Evolutionary conservation across 345 rosid genomes (phyloP).

Genomic region (Moricandia arvensis): DNA sequence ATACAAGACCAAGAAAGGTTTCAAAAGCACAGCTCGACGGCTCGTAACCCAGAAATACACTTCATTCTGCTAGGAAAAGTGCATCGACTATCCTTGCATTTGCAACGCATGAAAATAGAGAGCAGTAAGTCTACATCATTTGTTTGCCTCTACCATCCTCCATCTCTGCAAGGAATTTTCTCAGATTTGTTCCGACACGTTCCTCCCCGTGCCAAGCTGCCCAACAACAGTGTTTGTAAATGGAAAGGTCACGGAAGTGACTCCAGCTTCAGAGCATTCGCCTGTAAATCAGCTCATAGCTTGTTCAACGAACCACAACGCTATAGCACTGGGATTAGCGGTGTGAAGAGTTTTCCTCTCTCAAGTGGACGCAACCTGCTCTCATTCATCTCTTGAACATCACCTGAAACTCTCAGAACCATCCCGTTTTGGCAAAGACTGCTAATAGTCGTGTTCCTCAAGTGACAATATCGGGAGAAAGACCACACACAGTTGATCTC

Average conservation of each 20-base stretch:
- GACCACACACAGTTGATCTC: conserved; percentile 64
- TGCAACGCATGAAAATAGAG: conserved; percentile 90
- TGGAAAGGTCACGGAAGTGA: conserved; percentile 83
- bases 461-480: conserved; percentile 79
- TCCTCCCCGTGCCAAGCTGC: conserved; percentile 94
- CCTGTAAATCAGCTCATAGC: conserved; percentile 78
- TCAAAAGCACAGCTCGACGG: conserved; percentile 73
- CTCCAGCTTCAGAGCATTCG: conserved; percentile 88
- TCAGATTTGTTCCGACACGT: conserved; percentile 94
- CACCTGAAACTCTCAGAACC: conserved; percentile 85
- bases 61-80: conserved; percentile 69
- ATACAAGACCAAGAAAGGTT: conserved; percentile 88
- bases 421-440: conserved; percentile 85
- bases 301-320: conserved; percentile 83
- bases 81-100: conserved; percentile 81
- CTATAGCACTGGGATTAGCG: conserved; percentile 85
- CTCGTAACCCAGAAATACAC: conserved; percentile 72
- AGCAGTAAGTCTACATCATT: conserved; percentile 81
- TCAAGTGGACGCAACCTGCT: conserved; percentile 88
- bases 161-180: conserved; percentile 81
- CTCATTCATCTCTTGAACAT: conserved; percentile 97
- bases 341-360: conserved; percentile 91
- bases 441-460: conserved; percentile 94
- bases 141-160: conserved; percentile 66
- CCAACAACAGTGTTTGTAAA: conserved; percentile 88